phyloP scores from a whole-genome alignment of 2,329 filamentous ascomycete species.

The Plenodomus lindquistii region DNA sequence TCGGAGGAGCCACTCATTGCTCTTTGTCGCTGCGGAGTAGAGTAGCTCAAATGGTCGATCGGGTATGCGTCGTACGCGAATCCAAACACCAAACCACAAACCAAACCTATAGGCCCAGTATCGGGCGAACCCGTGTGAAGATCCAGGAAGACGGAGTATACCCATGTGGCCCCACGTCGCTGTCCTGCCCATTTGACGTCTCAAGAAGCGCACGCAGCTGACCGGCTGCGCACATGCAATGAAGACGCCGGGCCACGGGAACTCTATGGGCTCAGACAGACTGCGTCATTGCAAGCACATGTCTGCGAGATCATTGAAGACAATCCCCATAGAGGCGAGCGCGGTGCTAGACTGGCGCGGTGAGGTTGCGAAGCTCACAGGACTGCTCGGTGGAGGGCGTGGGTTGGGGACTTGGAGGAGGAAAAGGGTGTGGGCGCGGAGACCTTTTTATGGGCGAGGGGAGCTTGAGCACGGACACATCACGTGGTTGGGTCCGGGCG shows the following conservation, averaged over 20 bases:
- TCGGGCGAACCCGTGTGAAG: too few species aligned
- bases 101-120: too few species aligned
- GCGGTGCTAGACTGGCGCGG: background rate
- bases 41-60: background rate
- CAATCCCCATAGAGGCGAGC: background rate
- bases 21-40: too few species aligned
- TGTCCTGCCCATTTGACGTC: background rate
- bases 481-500: background rate
- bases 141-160: background rate
- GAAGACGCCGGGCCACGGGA: background rate
- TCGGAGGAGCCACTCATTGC: too few species aligned
- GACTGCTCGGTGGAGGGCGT: background rate
- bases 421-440: background rate
- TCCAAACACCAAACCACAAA: too few species aligned
- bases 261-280: background rate
- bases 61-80: background rate
- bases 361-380: background rate
- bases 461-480: background rate
- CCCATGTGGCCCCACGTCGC: background rate
- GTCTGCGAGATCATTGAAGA: background rate
- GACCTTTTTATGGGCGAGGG: background rate
- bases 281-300: background rate
- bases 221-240: background rate
- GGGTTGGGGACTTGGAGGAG: background rate
- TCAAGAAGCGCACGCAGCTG: background rate